A percentile compares a stretch with the other conserved stretches of the same genome.
These are phyloP conservation scores for Oryza rufipogon DNA, from an alignment of 176 grass and related monocot genomes.

Conservation along the genomic window DNA sequence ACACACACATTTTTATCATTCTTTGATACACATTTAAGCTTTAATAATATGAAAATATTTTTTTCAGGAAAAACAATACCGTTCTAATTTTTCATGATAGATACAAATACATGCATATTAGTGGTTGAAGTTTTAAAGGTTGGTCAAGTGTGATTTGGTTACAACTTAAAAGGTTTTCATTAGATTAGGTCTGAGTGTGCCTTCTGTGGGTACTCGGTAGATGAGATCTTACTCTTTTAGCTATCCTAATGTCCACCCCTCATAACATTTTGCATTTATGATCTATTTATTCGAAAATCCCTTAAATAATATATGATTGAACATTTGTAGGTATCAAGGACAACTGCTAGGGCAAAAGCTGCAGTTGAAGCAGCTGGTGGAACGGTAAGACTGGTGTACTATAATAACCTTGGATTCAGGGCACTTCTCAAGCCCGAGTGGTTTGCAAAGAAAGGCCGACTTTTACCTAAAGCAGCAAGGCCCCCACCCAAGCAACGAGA, in stretches of 20 bases:
- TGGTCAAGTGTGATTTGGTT: not conserved
- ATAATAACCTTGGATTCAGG: conserved; percentile 86
- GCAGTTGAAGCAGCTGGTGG: conserved; percentile 83
- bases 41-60: not conserved
- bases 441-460: conserved; percentile 92
- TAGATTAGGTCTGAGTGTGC: not conserved
- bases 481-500: conserved; percentile 89
- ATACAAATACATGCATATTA: not conserved
- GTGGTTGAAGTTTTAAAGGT: not conserved
- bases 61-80: not conserved
- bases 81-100: not conserved
- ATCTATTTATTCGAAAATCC: not conserved
- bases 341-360: conserved; percentile 81
- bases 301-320: not conserved
- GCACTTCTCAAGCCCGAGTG: conserved; percentile 90
- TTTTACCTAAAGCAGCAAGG: conserved; percentile 75
- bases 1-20: not conserved
- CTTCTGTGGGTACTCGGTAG: not conserved
- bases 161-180: not conserved
- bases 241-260: not conserved
- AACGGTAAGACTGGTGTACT: conserved; percentile 84
- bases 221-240: not conserved
- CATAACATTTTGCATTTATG: not conserved
- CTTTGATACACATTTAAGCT: not conserved
- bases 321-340: conserved; percentile 54